Base-by-base conservation (phyloP, 176 grass and related monocot species). In the Rhipidocladum racemiflorum region DNA sequence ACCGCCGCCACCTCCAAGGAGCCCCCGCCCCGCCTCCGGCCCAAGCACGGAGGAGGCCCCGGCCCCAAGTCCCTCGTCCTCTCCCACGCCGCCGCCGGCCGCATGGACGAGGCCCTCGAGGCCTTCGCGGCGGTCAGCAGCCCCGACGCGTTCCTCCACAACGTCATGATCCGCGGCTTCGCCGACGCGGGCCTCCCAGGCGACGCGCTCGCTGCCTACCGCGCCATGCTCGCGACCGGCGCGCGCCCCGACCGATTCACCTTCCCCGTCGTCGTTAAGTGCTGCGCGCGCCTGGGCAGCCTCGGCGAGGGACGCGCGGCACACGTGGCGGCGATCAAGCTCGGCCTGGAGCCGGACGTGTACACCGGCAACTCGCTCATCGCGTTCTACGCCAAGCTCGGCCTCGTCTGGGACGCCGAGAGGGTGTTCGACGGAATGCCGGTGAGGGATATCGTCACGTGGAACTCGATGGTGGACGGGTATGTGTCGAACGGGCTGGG, bases 391-490 rank as follows among this genome's bases (percentile, higher is more conserved):
- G 82, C 57, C 16, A 95, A 84, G 77, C 79, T 95, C 44, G 89
- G 96, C 36, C 34, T 93, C 0, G 59, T 99, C 27, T 63, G 1
- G 9, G 80, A 91, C 51, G 91, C 96, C n/a, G 85, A 95, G 81
- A 82, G 57, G 82, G 76, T 93, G 87, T 95, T 99, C 61, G 79
- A 93, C 62, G 87, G 84, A 91, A 95, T 95, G 92, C 90, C 72
- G 42, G 76, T 11, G 27, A 86, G 89, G 50, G 92, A 95, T 61
- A 39, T 77, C 49, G 92, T 99, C n/a, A 88, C 91, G 0, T 95
- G 91, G 96, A 99, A 99, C 82, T 85, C 90, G 15, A 70, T 93
- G 92, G 87, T 95, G 21, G 84, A 88, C 64, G 87, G 72, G 5
- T 93, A 90, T 81, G 92, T 91, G 5, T 83, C 85, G 4, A 99